These are phyloP conservation scores for Thalia dealbata DNA, from an alignment of 176 grass and related monocot species.

Conservation along the genomic window DNA sequence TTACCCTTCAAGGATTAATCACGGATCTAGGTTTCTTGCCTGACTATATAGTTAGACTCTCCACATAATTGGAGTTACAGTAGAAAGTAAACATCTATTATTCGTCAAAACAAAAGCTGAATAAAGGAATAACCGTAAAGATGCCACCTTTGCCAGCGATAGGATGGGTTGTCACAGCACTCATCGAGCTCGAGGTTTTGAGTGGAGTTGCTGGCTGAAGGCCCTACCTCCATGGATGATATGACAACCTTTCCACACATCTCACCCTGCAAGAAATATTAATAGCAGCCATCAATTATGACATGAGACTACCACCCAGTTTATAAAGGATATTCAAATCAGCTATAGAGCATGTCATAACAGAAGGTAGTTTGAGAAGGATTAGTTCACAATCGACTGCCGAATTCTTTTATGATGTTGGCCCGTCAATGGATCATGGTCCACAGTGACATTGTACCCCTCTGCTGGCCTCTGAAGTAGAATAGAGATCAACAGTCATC, in stretches of 20 bases:
- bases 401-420: conserved; percentile 28
- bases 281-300: neutral
- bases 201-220: conserved; percentile 40
- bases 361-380: neutral
- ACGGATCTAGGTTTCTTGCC: neutral
- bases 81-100: neutral
- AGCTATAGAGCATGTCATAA: too few species aligned
- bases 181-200: conserved; percentile 27
- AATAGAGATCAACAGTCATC: conserved; percentile 2
- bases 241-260: conserved; percentile 42
- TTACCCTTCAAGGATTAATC: neutral
- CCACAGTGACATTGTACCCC: conserved; percentile 40
- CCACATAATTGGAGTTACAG: neutral
- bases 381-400: conserved; percentile 10
- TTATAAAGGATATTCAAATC: too few species aligned
- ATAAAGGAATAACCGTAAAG: conserved; percentile 1
- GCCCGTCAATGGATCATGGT: conserved; percentile 34
- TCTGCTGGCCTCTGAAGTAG: conserved; percentile 44
- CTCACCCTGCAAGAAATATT: conserved; percentile 34
- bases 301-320: neutral
- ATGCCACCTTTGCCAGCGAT: conserved; percentile 63
- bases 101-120: neutral
- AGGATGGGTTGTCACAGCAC: conserved; percentile 28
- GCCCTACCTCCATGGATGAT: conserved; percentile 26
- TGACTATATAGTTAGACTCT: neutral